Evolutionary conservation across 805 yeast species (phyloP).

Genomic region (Maudiozyma bulderi): DNA sequence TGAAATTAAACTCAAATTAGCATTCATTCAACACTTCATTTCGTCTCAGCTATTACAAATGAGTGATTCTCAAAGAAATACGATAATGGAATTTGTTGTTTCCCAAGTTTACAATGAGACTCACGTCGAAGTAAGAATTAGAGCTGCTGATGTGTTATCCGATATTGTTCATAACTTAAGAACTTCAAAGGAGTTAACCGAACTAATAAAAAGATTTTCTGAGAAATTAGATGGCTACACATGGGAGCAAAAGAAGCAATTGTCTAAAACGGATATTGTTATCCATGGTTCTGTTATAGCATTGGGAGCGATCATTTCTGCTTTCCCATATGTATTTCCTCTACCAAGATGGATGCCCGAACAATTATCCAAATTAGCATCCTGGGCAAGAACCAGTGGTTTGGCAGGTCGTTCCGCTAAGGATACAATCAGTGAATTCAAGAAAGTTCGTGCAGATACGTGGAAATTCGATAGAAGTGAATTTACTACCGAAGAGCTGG

Average conservation of each 20-base stretch:
- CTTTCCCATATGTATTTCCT: constrained; percentile 86
- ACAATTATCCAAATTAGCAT: constrained; percentile 59
- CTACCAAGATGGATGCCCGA: constrained; percentile 86
- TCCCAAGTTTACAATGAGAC: constrained; percentile 46
- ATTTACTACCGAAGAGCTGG: constrained; percentile 74
- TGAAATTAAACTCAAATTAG: constrained; percentile 61
- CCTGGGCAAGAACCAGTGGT: constrained; percentile 70
- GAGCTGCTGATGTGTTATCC: constrained; percentile 66
- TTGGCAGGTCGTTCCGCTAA: constrained; percentile 77
- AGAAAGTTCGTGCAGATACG: constrained; percentile 87
- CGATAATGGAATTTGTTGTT: constrained; percentile 42
- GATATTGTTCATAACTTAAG: constrained; percentile 64
- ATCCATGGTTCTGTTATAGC: constrained; percentile 87
- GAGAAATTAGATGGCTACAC: constrained; percentile 20
- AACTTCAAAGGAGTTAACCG: constrained; percentile 31
- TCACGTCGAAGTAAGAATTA: constrained; percentile 66
- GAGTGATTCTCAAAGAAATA: constrained; percentile 35
- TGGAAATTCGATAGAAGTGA: constrained; percentile 84
- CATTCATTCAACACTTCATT: constrained; percentile 62
- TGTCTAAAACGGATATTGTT: constrained; percentile 33
- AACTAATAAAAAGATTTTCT: constrained; percentile 37
- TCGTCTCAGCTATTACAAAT: constrained; percentile 58
- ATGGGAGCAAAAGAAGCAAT: constrained; percentile 27
- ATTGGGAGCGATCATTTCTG: constrained; percentile 76
- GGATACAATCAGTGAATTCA: constrained; percentile 69